Evolutionary conservation across 106 monocot species (phyloP), one percentile per base, ranked within the genome.

Genomic region (Triglochin maritima): DNA sequence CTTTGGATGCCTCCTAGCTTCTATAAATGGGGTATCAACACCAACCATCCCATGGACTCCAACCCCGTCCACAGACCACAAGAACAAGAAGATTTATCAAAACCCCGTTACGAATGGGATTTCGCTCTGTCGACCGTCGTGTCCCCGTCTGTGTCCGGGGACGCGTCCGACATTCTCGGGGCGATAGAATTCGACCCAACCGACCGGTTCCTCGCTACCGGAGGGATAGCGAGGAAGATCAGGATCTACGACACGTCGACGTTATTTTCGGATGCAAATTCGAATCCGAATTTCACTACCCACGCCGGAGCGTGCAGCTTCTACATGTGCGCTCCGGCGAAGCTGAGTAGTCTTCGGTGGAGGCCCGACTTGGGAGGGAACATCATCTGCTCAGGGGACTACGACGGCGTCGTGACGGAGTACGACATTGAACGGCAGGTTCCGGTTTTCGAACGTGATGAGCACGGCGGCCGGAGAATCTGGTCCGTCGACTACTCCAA

Each of bases 361-460:
- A 76, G 71, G 43, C 79, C 81, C 48, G 62, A 46, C 44, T 17
- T 64, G 63, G 56, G 60, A n/a, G 65, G 71, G 16, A 49, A 60
- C 7, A 44, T 79, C 4, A 41, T 87, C 44, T 72, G 73, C 5
- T 63, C 83, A 9, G 95, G 83, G 49, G 95, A 96, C 74, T 96
- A 90, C 83, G 95, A 96, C 73, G 95, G 95, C 4, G 95, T 95
- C 9, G 95, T 95, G 29, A 85, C 95, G 9, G 95, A 95, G 79
- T 95, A 95, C 85, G 95, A 90, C 75, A 56, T 95, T 13, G 81
- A 85, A 59, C 63, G 66, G 44, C 56, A 72, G 16, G 17, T 43
- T 3, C 66, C 85, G 7, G 64, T 85, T 17, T 87, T 65, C 52
- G 95, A 95, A 71, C 84, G 95, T 45, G 87, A 95, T 73, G 95